Evolutionary conservation across 208 protist genomes (phyloP).

Genomic region (Strigomonas culicis): DNA sequence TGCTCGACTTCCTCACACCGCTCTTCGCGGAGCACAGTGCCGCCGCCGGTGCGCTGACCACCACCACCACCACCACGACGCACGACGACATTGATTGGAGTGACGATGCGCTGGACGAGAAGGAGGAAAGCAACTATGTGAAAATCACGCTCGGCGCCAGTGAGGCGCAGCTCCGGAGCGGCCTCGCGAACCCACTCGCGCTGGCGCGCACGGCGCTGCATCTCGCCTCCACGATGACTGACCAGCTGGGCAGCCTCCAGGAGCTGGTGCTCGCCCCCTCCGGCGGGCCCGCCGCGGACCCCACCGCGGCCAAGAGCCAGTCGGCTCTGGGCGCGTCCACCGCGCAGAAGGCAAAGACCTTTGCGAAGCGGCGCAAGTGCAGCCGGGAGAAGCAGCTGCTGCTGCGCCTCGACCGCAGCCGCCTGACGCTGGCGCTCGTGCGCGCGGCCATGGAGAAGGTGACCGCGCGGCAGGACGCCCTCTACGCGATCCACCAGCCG

Average conservation of each 20-base stretch:
- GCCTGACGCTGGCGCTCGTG: slow-evolving; percentile 9
- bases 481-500: not conserved
- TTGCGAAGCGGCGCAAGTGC: slow-evolving; percentile 3
- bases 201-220: slow-evolving; percentile 1
- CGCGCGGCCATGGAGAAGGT: slow-evolving; percentile 4
- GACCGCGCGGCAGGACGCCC: not conserved
- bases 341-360: slow-evolving; percentile 10
- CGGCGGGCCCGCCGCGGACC: not conserved
- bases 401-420: slow-evolving; percentile 4
- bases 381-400: slow-evolving; percentile 4
- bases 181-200: slow-evolving; percentile 3
- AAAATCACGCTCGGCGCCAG: slow-evolving; percentile 23
- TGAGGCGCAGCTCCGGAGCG: slow-evolving; percentile 19
- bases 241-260: slow-evolving; percentile 4
- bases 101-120: slow-evolving; percentile 30
- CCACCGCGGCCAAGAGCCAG: not conserved
- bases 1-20: not conserved
- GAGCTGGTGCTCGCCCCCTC: not conserved
- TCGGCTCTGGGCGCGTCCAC: slow-evolving; percentile 2
- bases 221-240: slow-evolving; percentile 5
- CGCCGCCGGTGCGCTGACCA: not conserved
- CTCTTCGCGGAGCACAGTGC: not conserved
- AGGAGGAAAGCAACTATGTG: slow-evolving; percentile 23
- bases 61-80: not conserved
- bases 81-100: slow-evolving; percentile 2